Base-by-base conservation (phyloP, 345 rosid genomes). In the Trapa incisa region DNA sequence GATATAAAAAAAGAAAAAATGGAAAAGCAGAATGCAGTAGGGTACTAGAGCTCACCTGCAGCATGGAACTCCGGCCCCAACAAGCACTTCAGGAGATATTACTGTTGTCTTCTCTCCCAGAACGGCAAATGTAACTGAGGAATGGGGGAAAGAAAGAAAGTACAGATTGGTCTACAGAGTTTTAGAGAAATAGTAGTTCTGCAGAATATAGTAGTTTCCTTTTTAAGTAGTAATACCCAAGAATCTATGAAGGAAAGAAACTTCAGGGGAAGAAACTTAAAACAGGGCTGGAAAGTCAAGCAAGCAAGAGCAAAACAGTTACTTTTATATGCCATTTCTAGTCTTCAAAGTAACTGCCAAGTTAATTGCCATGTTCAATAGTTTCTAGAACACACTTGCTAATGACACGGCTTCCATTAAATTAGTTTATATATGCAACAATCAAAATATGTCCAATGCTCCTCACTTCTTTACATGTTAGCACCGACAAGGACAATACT, bases 71-170 rank as follows among this genome's bases (percentile, higher is more conserved):
- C 99, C 99, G 11, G 92, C 95, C 71, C 77, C 73, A 58, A 84
- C 75, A 79, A 94, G 88, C 74, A 94, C 96, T 87, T 94, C 97
- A 37, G 99, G 99, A 50, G 99, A 91, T 87, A 94, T 88, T 63
- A 94, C 89, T 35, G 99, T 93, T 37, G 97, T 93, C 84, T 93
- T 93, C 87, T 93, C 92, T 68, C 99, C 98, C 62, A 93, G 99
- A 65, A 85, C 78, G 67, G 85, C 76, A 79, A 90, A 90, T 61
- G 95, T 88, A 74, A 88, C 99, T 93, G 82, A 66, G 39, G 57
- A 65, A 41, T 14, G 7, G 57, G 5, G n/a, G 42, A 41, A n/a
- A 17, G 13, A 42, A 42, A 8, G 37, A 39, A 5, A 38, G 11
- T 42, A 64, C 3, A 47, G 37, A n/a, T 41, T 65, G 47, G 32